Base-by-base conservation (phyloP, 805 yeast genomes). In the Saccharomycopsis sp. region DNA sequence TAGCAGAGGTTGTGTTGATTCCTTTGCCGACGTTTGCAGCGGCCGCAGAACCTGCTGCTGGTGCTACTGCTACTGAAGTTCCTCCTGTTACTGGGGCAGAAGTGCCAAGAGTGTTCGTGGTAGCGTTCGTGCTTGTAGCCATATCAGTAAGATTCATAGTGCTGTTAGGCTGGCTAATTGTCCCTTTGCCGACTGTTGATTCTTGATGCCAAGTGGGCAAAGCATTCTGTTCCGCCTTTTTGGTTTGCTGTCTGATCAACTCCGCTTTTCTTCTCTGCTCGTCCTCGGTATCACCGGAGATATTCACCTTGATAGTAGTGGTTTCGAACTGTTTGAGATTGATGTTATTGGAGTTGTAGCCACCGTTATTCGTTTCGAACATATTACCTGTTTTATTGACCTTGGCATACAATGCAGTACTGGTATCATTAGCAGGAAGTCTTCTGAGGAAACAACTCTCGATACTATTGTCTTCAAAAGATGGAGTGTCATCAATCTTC, bases 181-280 rank as follows among this genome's bases (percentile, higher is more conserved):
- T n/a, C 6, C 43, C 50, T 50, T 77, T 68, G 34, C 95, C 95
- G 50, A 89, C 89, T 0, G 99, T 88, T 55, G 89, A 77, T 51
- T 80, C 80, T 49, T 81, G 76, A 57, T 92, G 95, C 99, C 99
- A 92, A 21, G 92, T 80, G 5, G 99, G 99, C 50, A 92, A 68
- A 3, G 96, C 96, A 57, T 92, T 92, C 59, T 89, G 96, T 55
- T 82, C 80, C 59, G 88, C 59, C 71, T 79, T 59, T 16, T 41
- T 38, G 12, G 30, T 20, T 15, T 44, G 43, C 20, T 25, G 17
- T 22, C 34, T 41, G 26, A 36, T 38, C 3, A 15, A 29, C 73
- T 76, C 69, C 71, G 77, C 65, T 67, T 77, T 61, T 58, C 82
- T 80, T 55, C 73, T 65, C 51, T 77, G 77, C 25, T 44, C 48